Percentiles rank a stretch among this genome's conserved stretches.
phyloP scores from a whole-genome alignment of 2,329 filamentous ascomycete species.

The Colletotrichum nymphaeae region DNA sequence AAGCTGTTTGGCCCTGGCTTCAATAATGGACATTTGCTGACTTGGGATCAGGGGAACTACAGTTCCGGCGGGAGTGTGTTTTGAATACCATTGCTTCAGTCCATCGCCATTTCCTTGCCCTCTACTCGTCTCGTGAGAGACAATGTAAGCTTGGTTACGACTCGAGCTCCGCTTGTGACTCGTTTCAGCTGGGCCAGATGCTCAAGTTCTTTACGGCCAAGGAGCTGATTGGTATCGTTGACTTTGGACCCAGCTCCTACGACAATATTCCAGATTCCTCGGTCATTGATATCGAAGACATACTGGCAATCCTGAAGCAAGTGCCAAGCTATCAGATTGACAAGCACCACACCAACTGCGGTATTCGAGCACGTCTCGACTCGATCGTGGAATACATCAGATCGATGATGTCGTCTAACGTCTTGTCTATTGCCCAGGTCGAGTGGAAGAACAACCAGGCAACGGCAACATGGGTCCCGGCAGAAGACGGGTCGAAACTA shows the following conservation, averaged over 20 bases:
- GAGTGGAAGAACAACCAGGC: slow-evolving; percentile 58
- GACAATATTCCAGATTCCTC: slow-evolving; percentile 60
- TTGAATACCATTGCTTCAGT: slow-evolving; percentile 77
- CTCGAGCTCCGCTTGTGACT: slow-evolving; percentile 77
- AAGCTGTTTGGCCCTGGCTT: slow-evolving; percentile 39
- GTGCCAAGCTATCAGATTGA: slow-evolving; percentile 81
- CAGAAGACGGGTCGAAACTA: slow-evolving; percentile 11
- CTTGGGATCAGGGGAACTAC: slow-evolving; percentile 67
- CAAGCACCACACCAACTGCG: slow-evolving; percentile 78
- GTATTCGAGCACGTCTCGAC: slow-evolving; percentile 72
- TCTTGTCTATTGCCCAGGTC: slow-evolving; percentile 55
- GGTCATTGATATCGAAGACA: slow-evolving; percentile 68
- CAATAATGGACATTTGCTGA: background rate
- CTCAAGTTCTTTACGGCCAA: slow-evolving; percentile 75
- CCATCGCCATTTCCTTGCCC: slow-evolving; percentile 72
- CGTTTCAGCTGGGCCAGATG: slow-evolving; percentile 83
- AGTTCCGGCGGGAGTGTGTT: slow-evolving; percentile 73
- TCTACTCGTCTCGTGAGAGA: slow-evolving; percentile 74
- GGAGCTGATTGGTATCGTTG: slow-evolving; percentile 68
- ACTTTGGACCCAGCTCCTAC: slow-evolving; percentile 63
- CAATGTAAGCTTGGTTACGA: slow-evolving; percentile 83
- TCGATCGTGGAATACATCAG: slow-evolving; percentile 75
- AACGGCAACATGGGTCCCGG: slow-evolving; percentile 53
- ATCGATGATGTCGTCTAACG: slow-evolving; percentile 61
- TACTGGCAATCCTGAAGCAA: slow-evolving; percentile 72